Conservation (phyloP, 2,329 filamentous ascomycete genomes). For the Dactylonectria estremocensis region DNA sequence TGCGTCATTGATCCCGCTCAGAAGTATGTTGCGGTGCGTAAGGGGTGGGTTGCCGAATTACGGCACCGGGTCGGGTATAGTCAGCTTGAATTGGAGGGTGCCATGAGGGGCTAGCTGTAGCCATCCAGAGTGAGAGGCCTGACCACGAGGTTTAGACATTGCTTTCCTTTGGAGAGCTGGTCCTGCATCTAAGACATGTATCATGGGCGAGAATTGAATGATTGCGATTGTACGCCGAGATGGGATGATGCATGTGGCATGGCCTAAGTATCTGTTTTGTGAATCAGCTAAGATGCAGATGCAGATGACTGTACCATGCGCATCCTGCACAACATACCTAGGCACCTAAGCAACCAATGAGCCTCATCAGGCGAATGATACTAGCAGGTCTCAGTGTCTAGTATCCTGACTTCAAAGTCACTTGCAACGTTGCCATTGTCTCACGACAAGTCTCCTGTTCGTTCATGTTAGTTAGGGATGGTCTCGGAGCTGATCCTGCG, state of each 20-base stretch:
- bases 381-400: background rate
- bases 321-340: background rate
- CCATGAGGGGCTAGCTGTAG: slow-evolving; percentile 20
- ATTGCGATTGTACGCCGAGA: slow-evolving; percentile 7
- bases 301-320: slow-evolving; percentile 3
- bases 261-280: background rate
- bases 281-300: slow-evolving; percentile 2
- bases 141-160: slow-evolving; percentile 24
- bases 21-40: background rate
- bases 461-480: too few species aligned
- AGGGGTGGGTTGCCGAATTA: background rate
- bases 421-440: too few species aligned
- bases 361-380: background rate
- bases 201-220: slow-evolving; percentile 1
- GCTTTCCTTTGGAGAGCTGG: slow-evolving; percentile 16
- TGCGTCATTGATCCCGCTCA: slow-evolving; percentile 26
- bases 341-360: background rate
- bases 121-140: slow-evolving; percentile 17
- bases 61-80: background rate
- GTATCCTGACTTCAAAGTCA: too few species aligned
- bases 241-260: slow-evolving; percentile 10
- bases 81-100: slow-evolving; percentile 7
- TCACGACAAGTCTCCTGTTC: too few species aligned
- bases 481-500: too few species aligned
- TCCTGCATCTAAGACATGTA: background rate